Percentiles rank a stretch among this genome's conserved stretches.
phyloP scores from a whole-genome alignment of 2,329 filamentous ascomycete species.

The Diaporthe sp. region DNA sequence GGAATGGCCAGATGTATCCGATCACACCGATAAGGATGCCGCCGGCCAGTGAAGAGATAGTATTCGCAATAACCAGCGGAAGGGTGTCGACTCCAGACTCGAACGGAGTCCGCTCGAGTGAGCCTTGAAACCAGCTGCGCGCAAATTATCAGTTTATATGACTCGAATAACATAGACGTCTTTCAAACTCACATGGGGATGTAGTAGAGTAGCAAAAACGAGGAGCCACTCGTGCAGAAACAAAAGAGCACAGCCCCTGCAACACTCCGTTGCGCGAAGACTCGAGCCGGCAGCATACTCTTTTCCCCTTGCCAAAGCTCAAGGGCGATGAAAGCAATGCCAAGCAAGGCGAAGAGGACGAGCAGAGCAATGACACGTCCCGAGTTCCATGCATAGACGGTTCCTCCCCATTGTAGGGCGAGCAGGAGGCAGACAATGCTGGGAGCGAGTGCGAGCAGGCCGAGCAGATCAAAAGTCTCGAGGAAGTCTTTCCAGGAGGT shows the following conservation, averaged over 20 bases:
- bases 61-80: slow-evolving; percentile 55
- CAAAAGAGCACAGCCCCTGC: slow-evolving; percentile 50
- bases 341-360: slow-evolving; percentile 54
- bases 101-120: slow-evolving; percentile 54
- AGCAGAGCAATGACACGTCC: slow-evolving; percentile 59
- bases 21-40: slow-evolving; percentile 53
- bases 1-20: slow-evolving; percentile 57
- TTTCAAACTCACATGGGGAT: slow-evolving; percentile 37
- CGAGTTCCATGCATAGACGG: slow-evolving; percentile 52
- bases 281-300: slow-evolving; percentile 56
- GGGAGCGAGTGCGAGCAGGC: slow-evolving; percentile 37
- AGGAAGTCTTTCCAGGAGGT: not conserved
- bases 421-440: slow-evolving; percentile 50
- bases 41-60: slow-evolving; percentile 54
- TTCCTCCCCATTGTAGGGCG: slow-evolving; percentile 52
- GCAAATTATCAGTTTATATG: too few relatives aligned
- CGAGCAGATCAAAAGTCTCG: not conserved
- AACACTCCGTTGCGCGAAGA: slow-evolving; percentile 58
- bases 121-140: slow-evolving; percentile 55
- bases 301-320: slow-evolving; percentile 52
- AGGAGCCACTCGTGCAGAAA: slow-evolving; percentile 49
- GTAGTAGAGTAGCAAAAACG: slow-evolving; percentile 41
- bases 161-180: too few relatives aligned
- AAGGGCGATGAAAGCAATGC: slow-evolving; percentile 56
- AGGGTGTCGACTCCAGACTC: slow-evolving; percentile 57